Evolutionary conservation across 108 stramenopile species (phyloP), one percentile per base, ranked within the genome.

Genomic region (Cylindrotheca fusiformis): DNA sequence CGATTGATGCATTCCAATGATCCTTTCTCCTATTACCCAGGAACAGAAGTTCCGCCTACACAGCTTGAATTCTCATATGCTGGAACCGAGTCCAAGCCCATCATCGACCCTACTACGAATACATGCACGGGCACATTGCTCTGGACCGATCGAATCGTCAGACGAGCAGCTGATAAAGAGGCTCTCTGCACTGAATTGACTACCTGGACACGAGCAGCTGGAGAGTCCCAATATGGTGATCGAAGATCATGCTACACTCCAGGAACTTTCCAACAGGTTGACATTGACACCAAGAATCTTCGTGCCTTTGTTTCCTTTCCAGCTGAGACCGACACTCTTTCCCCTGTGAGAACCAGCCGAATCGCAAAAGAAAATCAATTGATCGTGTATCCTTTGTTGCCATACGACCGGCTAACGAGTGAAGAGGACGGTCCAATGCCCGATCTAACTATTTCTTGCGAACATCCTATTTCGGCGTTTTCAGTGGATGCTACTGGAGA

Each of bases 21-120:
- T n/a, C 6, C 50, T 51, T 23, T 19, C 19, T 3, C 54, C 5
- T 3, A 14, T 26, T 14, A 26, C 3, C 24, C 26, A 17, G 54
- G 26, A 8, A 55, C 18, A 28, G 54, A 55, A 28, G 54, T 17
- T 55, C 26, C 4, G 8, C 36, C 36, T 10, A 6, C 6, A 41
- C 36, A 41, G 10, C 36, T 79, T 19, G 77, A 71, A 1, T 54
- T 81, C 22, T 67, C 61, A 44, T 80, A 73, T 61, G 29, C 77
- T 0, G 86, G 86, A 18, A 53, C 81, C 1, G 86, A 87, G 27
- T 55, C 74, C 17, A 79, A 82, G 32, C 60, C 68, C 17, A 68
- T 82, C 10, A 8, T 36, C 6, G 10, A 21, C 24, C 2, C 4
- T 18, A 26, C 2, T 3, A 27, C 10, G 68, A 72, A 8, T 77